Evolutionary conservation across 257 asterid genomes (phyloP), one percentile per base, ranked within the genome.

Genomic region (Jacaranda mimosifolia): DNA sequence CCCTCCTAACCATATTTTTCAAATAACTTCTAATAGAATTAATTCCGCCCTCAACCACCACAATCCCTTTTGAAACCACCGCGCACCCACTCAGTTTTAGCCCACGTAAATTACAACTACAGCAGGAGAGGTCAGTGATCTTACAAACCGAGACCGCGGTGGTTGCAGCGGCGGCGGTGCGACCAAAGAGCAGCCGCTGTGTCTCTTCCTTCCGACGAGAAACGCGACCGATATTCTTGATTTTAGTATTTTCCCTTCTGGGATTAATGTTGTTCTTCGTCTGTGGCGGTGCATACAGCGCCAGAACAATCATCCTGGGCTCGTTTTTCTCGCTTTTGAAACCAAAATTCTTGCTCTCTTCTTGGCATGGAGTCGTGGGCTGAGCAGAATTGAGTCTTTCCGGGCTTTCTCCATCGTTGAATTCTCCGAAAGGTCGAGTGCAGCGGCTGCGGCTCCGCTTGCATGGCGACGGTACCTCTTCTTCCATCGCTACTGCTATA

Each of bases 31-130:
- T 52, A 4, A 64, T 26, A 1, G 36, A 42, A 42, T 15, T 32
- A 3, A 11, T 26, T 35, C 65, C 70, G 1, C 79, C 83, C 59
- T 79, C 79, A 4, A 72, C 83, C 49, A 79, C 83, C 45, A 79
- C 14, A 38, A 72, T 15, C 68, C 78, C 83, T 19, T 73, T 72
- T 32, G 83, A 64, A 63, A 72, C 13, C 74, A 79, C 83, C 3
- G 74, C 78, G 45, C 83, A 79, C 0, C 83, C 83, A 21, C 78
- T 79, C 36, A 79, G 32, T n/a, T 55, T 65, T 70, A 65, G 55
- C 48, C 55, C 4, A 14, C 45, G 21, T 9, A 49, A 7, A 43
- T 9, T 12, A 13, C n/a, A 12, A 10, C 45, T 19, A 13, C 68
- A n/a, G 4, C 42, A 38, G 2, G 69, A 74, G 18, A 63, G 65